Conservation (phyloP, 2,329 filamentous ascomycete species). For the Penicillium sp. region DNA sequence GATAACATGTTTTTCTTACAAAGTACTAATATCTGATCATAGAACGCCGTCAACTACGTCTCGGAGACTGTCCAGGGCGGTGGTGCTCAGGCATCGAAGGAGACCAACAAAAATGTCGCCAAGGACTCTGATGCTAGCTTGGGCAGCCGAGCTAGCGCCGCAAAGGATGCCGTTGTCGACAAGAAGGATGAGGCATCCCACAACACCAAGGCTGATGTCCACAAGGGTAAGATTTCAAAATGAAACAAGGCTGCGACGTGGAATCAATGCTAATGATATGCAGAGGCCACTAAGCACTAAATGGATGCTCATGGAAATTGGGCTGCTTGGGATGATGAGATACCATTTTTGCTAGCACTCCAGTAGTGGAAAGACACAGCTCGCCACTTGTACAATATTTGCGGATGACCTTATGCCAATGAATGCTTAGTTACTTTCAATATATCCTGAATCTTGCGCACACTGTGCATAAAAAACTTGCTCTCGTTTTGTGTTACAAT, state of each 20-base stretch:
- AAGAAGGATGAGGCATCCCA: constrained; percentile 54
- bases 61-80: constrained; percentile 61
- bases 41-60: constrained; percentile 66
- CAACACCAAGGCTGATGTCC: constrained; percentile 31
- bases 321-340: background rate
- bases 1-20: background rate
- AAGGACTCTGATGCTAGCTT: constrained; percentile 57
- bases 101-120: constrained; percentile 66
- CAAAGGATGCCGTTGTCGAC: constrained; percentile 51
- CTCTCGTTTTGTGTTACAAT: background rate
- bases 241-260: fast-evolving
- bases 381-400: background rate
- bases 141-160: constrained; percentile 54
- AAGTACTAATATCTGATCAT: background rate
- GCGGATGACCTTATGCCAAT: background rate
- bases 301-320: background rate
- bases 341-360: background rate
- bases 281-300: constrained; percentile 9
- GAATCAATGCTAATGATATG: background rate
- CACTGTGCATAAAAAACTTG: background rate
- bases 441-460: background rate
- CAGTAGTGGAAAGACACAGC: background rate
- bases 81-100: constrained; percentile 58
- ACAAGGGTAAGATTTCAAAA: constrained; percentile 4
- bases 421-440: background rate